Evolutionary conservation across 2,329 filamentous ascomycete species (phyloP).

Genomic region (Colletotrichum spaethianum): DNA sequence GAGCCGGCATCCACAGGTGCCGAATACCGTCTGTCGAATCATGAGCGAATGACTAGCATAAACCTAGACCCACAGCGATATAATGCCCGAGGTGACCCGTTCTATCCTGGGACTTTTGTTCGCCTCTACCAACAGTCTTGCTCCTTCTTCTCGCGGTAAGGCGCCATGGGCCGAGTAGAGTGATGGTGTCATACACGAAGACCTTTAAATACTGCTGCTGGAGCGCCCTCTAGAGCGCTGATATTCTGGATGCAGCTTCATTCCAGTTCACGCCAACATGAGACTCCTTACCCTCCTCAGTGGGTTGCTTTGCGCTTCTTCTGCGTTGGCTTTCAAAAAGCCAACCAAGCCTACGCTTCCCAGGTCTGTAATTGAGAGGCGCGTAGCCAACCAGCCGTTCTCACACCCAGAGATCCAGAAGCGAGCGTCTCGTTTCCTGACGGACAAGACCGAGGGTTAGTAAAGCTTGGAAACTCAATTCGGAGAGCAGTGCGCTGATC

Average conservation of each 20-base stretch:
- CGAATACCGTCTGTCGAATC: neutral
- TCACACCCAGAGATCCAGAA: constrained; percentile 26
- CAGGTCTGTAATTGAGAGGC: constrained; percentile 1
- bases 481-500: neutral
- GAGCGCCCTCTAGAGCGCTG: neutral
- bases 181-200: constrained; percentile 1
- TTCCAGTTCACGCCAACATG: constrained; percentile 12
- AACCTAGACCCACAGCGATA: neutral
- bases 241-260: neutral
- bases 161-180: neutral
- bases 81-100: neutral
- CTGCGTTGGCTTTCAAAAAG: constrained; percentile 9
- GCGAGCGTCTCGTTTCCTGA: constrained; percentile 37
- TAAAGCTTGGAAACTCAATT: neutral
- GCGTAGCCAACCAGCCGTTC: neutral
- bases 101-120: constrained; percentile 2
- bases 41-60: neutral
- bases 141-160: constrained; percentile 1
- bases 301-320: constrained; percentile 17
- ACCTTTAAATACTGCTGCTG: constrained; percentile 7
- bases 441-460: constrained; percentile 43
- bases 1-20: neutral
- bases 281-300: constrained; percentile 8
- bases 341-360: neutral
- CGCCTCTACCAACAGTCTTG: neutral